Base-by-base conservation (phyloP, 1,139 yeast species). In the Pichia kudriavzevii region DNA sequence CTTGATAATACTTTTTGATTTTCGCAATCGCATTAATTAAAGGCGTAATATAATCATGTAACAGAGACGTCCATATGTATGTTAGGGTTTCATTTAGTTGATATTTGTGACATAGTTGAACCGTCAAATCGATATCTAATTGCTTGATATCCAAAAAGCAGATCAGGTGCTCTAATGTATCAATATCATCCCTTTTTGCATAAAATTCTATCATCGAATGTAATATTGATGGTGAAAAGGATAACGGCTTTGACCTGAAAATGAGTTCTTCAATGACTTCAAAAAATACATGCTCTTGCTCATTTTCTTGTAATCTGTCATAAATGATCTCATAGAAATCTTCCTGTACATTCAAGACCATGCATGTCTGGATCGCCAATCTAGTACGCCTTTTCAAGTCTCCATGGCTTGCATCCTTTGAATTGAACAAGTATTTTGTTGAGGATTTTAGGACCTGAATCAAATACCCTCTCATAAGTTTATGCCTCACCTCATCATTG, bases 91-190 rank as follows among this genome's bases (percentile, higher is more conserved):
- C 91, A 23, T 65, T 60, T 7, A 84, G 60, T 10, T 67, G 60
- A 46, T 77, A 61, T 39, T 67, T 51, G 20, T 61, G 60, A 52
- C 94, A 81, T 22, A 83, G 59, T 6, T 64, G 63, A 19, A 82
- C 63, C 0, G 91, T 74, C 21, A 79, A 56, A 55, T 87, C 94
- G 29, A 85, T 67, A 52, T 87, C 95, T 39, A 87, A 64, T n/a
- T 74, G 65, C 3, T 60, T 47, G 10, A 80, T 66, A 48, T 84
- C 85, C 17, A 85, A 56, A 9, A 73, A 58, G 47, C 93, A 79
- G 12, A 85, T 60, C 17, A 85, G 53, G 39, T 77, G 77, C 29
- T 84, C 84, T 15, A 85, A 61, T 1, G 61, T 52, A 4, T 66
- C 67, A 2, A 78, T 72, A 29, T 64, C 56, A 2, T 59, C 61